Evolutionary conservation across 345 rosid genomes (phyloP), one percentile per base, ranked within the genome.

Genomic region (Erucastrum elatum): DNA sequence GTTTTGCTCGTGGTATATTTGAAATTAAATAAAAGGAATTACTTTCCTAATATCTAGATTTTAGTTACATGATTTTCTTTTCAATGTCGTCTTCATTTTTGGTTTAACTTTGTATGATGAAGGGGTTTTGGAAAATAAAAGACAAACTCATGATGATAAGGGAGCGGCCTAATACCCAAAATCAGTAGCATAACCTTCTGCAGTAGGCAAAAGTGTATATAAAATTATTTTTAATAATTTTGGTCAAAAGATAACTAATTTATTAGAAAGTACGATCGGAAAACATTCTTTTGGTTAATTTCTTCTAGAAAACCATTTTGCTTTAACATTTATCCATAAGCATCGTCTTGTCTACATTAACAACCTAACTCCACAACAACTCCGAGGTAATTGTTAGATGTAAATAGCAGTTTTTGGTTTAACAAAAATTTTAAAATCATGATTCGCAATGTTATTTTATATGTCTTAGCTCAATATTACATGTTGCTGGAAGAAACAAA

Each of bases 161-260:
- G 79, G 79, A 80, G 82, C 79, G 82, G 69, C 78, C 75, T 80
- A 79, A 35, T 68, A 75, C 75, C 66, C 61, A 68, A 74, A 72
- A 26, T 83, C 89, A 76, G 84, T 87, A 83, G 84, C 86, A 85
- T 86, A 86, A 68, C 87, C 88, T 84, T 77, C 1, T 16, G 49
- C 70, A 44, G 75, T 51, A 80, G 61, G 68, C 31, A 67, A 67
- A 60, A 73, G 67, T 73, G 77, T 53, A 55, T 74, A 75, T 17
- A 80, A 71, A 63, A 68, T 39, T 79, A 34, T 78, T 75, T 77
- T 77, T 83, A 71, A 62, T 37, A 30, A n/a, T 67, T 49, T 79
- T 64, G 31, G 75, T 80, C 79, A 80, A 80, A 80, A 80, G 79
- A 63, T 74, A 69, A 13, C 66, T 61, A 72, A 60, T 74, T n/a